Conservation (phyloP, 2,329 filamentous ascomycete species). For the Biscogniauxia sp. region DNA sequence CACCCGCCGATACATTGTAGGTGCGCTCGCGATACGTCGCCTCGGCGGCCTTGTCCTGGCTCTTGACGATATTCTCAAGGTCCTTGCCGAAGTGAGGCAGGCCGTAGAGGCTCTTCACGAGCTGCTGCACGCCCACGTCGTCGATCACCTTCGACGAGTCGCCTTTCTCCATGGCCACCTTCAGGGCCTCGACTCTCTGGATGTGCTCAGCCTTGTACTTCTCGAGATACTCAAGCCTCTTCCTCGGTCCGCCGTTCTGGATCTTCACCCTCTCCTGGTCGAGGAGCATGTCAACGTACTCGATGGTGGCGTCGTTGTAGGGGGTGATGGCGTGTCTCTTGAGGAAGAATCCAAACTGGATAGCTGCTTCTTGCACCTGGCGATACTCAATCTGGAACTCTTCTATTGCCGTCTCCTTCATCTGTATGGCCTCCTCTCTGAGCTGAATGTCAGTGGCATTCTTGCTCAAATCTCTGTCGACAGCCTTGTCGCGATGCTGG, state of each 20-base stretch:
- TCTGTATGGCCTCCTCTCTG: constrained; percentile 25
- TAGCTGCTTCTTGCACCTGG: constrained; percentile 34
- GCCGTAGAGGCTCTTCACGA: constrained; percentile 6
- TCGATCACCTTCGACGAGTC: constrained; percentile 1
- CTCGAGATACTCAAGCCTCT: constrained; percentile 3
- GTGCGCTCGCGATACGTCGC: background rate
- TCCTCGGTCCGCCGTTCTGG: background rate
- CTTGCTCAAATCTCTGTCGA: constrained; percentile 23
- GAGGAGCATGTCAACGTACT: constrained; percentile 39
- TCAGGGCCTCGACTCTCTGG: constrained; percentile 5
- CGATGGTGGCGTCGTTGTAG: constrained; percentile 40
- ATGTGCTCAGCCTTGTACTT: constrained; percentile 4
- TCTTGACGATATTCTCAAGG: constrained; percentile 2
- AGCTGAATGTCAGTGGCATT: constrained; percentile 25
- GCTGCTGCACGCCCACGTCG: constrained; percentile 7
- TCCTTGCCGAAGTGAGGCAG: constrained; percentile 4
- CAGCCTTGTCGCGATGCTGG: constrained; percentile 23
- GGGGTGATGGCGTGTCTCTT: constrained; percentile 36
- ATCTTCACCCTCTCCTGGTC: constrained; percentile 29
- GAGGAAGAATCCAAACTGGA: constrained; percentile 38
- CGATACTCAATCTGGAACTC: constrained; percentile 34
- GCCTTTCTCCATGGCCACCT: background rate
- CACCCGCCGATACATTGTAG: background rate
- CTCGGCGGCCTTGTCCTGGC: background rate
- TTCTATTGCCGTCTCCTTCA: constrained; percentile 21